phyloP scores from a whole-genome alignment of 2,329 filamentous ascomycete species.

The Botrytis medusae region DNA sequence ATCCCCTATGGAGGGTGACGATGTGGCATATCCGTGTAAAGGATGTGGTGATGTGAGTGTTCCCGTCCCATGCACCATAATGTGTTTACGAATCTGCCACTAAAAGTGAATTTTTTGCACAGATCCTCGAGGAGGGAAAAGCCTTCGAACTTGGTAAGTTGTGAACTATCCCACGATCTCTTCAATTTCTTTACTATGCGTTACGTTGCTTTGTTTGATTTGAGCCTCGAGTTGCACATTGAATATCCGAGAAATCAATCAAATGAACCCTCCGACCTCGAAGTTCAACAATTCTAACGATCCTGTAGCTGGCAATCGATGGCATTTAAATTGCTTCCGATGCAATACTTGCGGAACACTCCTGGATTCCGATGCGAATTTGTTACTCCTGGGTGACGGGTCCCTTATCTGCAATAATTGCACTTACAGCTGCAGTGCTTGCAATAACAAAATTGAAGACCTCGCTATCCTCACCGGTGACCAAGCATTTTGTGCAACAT shows the following conservation, averaged over 20 bases:
- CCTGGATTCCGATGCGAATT: conserved; percentile 96
- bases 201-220: conserved; percentile 21
- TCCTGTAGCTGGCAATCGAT: conserved; percentile 79
- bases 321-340: conserved; percentile 98
- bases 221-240: conserved; percentile 22
- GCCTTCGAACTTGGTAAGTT: conserved; percentile 89
- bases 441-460: conserved; percentile 96
- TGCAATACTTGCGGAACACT: conserved; percentile 94
- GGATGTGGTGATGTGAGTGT: conserved; percentile 80
- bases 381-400: conserved; percentile 93
- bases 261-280: conserved; percentile 18
- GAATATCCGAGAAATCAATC: conserved; percentile 13
- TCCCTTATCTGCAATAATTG: conserved; percentile 99
- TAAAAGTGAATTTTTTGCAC: conserved; percentile 32
- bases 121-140: conserved; percentile 98
- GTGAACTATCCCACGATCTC: conserved; percentile 10
- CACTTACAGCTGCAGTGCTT: conserved; percentile 97
- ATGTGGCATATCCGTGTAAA: conserved; percentile 82
- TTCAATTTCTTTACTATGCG: conserved; percentile 8
- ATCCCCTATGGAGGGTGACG: conserved; percentile 65
- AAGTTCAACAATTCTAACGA: conserved; percentile 33
- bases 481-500: conserved; percentile 95
- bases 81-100: conserved; percentile 23
- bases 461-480: conserved; percentile 95
- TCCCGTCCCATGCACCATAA: conserved; percentile 24